These are phyloP conservation scores for Zoysia matrella DNA, from an alignment of 202 grass and related monocot genomes.

Conservation along the genomic window DNA sequence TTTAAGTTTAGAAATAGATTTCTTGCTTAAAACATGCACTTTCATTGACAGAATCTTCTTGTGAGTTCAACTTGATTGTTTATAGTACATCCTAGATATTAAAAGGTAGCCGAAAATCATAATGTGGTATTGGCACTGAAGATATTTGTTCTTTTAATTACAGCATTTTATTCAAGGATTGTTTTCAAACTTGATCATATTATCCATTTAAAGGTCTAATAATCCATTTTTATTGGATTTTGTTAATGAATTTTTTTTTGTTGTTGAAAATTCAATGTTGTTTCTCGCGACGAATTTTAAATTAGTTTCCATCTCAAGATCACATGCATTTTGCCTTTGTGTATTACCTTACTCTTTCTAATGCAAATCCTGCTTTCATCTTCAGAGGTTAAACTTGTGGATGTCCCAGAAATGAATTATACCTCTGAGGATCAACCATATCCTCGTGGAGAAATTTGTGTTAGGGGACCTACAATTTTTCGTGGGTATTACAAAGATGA, in stretches of 20 bases:
- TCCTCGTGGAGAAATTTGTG: slow-evolving; percentile 98
- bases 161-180: background rate
- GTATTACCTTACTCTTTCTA: slow-evolving; percentile 1
- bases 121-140: background rate
- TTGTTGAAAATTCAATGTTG: background rate
- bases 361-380: slow-evolving; percentile 23
- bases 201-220: background rate
- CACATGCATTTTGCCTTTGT: background rate
- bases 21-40: background rate
- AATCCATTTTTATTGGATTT: background rate
- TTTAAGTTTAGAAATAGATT: background rate
- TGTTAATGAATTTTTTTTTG: background rate
- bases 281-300: background rate
- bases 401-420: slow-evolving; percentile 99
- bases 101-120: background rate
- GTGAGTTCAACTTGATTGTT: background rate
- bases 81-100: background rate
- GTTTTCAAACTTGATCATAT: background rate
- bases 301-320: background rate
- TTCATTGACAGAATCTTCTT: background rate
- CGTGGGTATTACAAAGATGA: slow-evolving; percentile 92
- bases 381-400: slow-evolving; percentile 93
- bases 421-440: slow-evolving; percentile 90
- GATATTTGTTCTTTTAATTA: too few species aligned
- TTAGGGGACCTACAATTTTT: slow-evolving; percentile 81